A percentile compares a stretch with the other conserved stretches of the same genome.
phyloP scores from a whole-genome alignment of 371 early-diverging fungal genomes.

The Batkoa obscura region DNA sequence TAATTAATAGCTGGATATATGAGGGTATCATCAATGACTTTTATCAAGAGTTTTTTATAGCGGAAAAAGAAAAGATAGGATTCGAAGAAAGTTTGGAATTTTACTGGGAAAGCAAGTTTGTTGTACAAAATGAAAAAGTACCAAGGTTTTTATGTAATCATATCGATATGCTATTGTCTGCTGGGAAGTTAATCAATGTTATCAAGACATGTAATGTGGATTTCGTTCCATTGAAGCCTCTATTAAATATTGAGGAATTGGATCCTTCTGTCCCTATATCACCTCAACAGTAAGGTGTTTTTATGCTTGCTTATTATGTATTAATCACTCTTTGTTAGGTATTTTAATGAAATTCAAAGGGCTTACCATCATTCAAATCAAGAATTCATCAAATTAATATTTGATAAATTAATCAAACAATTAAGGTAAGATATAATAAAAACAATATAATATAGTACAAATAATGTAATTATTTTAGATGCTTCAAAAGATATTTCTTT shows the following conservation, averaged over 20 bases:
- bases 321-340: conserved; percentile 15
- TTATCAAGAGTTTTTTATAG: conserved; percentile 71
- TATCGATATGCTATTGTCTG: conserved; percentile 57
- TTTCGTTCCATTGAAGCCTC: conserved; percentile 3
- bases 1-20: conserved; percentile 74
- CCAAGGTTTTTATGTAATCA: conserved; percentile 60
- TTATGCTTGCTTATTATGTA: conserved; percentile 3
- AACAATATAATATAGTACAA: conserved; percentile 50
- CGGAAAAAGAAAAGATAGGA: conserved; percentile 6
- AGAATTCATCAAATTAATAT: conserved; percentile 39
- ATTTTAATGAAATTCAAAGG: conserved; percentile 44
- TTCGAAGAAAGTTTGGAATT: conserved; percentile 25
- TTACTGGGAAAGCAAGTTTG: conserved; percentile 71
- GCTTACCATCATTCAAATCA: conserved; percentile 61
- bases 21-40: conserved; percentile 67
- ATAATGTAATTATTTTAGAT: conserved; percentile 45
- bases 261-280: neutral
- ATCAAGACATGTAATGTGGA: conserved; percentile 61
- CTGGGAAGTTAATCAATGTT: conserved; percentile 89
- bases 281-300: conserved; percentile 27
- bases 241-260: conserved; percentile 6
- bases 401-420: conserved; percentile 7
- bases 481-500: conserved; percentile 79
- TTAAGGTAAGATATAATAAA: conserved; percentile 8
- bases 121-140: conserved; percentile 33